phyloP scores from a whole-genome alignment of 2,329 filamentous ascomycete species.

The Sporothrix globosa region DNA sequence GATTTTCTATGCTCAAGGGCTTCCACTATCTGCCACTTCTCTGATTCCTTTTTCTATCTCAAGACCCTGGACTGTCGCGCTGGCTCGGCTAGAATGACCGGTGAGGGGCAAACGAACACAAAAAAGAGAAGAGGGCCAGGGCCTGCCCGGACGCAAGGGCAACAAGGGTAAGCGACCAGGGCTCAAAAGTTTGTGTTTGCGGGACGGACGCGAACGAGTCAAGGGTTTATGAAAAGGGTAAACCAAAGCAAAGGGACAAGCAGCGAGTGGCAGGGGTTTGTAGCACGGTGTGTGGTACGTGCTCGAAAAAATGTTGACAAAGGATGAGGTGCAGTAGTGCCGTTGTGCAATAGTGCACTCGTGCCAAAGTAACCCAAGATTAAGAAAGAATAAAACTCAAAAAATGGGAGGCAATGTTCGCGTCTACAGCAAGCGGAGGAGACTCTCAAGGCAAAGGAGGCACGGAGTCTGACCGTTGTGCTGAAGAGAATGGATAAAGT shows the following conservation, averaged over 20 bases:
- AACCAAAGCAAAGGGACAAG: background rate
- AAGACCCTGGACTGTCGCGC: constrained; percentile 11
- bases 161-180: background rate
- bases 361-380: background rate
- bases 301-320: constrained; percentile 12
- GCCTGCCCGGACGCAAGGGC: background rate
- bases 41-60: background rate
- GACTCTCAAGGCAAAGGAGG: background rate
- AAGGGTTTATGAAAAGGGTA: constrained; percentile 12
- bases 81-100: background rate
- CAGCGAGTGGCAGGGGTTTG: background rate
- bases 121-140: background rate
- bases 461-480: constrained; percentile 16
- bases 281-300: constrained; percentile 3
- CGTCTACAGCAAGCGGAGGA: background rate
- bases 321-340: constrained; percentile 15
- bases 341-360: background rate
- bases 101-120: background rate
- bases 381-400: background rate
- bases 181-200: background rate
- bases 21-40: background rate
- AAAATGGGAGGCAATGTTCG: background rate
- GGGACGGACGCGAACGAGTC: constrained; percentile 16
- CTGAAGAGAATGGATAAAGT: constrained; percentile 7
- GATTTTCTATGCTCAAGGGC: background rate